A percentile compares a stretch with the other conserved stretches of the same genome.
These are phyloP conservation scores for Ustilago crameri DNA, from an alignment of 1,284 basidiomycete genomes.

Conservation along the genomic window DNA sequence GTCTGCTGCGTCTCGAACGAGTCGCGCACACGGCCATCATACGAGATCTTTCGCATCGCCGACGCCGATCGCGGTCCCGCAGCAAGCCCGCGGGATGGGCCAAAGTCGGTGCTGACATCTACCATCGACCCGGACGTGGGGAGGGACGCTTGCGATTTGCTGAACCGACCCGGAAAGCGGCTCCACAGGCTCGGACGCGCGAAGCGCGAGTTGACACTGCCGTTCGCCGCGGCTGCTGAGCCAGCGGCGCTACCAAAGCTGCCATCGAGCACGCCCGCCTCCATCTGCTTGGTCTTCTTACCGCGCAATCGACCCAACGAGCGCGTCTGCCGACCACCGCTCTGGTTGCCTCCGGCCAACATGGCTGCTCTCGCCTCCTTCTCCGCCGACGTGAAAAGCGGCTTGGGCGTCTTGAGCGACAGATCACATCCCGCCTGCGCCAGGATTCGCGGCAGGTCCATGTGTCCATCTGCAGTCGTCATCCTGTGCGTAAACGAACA, in stretches of 20 bases:
- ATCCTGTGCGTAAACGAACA: conserved; percentile 51
- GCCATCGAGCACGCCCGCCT: conserved; percentile 12
- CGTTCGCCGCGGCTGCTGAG: conserved; percentile 3
- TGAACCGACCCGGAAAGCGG: conserved; percentile 39
- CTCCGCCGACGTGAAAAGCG: conserved; percentile 25
- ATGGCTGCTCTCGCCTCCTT: conserved; percentile 37
- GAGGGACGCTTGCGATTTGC: conserved; percentile 44
- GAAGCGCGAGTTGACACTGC: conserved; percentile 19
- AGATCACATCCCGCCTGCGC: conserved; percentile 61
- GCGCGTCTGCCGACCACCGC: conserved; percentile 23
- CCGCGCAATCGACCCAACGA: conserved; percentile 35
- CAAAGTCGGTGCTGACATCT: conserved; percentile 30
- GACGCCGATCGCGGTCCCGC: conserved; percentile 38
- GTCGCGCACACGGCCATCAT: conserved; percentile 34
- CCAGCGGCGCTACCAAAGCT: conserved; percentile 23
- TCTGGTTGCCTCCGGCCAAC: conserved; percentile 47
- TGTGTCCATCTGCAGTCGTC: conserved; percentile 60
- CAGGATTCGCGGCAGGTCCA: conserved; percentile 58
- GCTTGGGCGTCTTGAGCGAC: conserved; percentile 53
- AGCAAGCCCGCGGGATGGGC: conserved; percentile 11
- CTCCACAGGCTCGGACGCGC: conserved; percentile 34
- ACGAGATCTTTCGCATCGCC: conserved; percentile 42
- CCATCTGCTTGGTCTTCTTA: conserved; percentile 21
- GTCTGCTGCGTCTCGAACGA: conserved; percentile 51
- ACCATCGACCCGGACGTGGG: conserved; percentile 22